Percentiles rank a stretch among this genome's conserved stretches.
phyloP scores from a whole-genome alignment of 345 rosid species.

The Rhodamnia rubescens region DNA sequence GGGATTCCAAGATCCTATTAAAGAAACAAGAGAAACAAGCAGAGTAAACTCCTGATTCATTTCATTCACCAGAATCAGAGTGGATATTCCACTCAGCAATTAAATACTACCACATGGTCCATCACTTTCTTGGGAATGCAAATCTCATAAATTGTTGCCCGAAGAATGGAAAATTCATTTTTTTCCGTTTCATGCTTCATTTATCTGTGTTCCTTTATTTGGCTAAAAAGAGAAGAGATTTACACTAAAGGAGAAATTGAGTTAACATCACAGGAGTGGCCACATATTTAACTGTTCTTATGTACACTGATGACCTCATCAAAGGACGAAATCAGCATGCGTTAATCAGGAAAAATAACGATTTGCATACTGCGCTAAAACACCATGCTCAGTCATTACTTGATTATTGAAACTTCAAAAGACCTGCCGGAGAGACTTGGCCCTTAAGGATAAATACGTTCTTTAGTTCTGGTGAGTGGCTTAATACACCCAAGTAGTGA shows the following conservation, averaged over 20 bases:
- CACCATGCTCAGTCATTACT: neutral
- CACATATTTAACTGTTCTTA: neutral
- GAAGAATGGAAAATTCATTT: neutral
- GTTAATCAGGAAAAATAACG: neutral
- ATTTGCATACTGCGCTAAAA: neutral
- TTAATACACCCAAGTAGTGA: neutral
- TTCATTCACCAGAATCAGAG: neutral
- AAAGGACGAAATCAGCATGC: neutral
- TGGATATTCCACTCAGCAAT: neutral
- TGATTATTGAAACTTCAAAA: neutral
- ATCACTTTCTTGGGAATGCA: neutral
- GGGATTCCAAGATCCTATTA: neutral
- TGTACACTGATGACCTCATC: neutral
- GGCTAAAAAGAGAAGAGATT: neutral
- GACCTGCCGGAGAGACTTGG: neutral
- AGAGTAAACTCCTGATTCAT: neutral
- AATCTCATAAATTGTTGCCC: neutral
- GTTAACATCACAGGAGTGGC: neutral
- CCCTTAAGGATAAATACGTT: neutral
- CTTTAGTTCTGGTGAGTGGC: neutral
- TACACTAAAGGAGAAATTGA: neutral
- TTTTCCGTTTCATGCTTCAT: neutral
- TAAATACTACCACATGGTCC: neutral
- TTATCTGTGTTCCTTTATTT: neutral
- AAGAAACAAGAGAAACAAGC: neutral